A percentile compares a stretch with the other conserved stretches of the same genome.
phyloP scores from a whole-genome alignment of 495 filamentous ascomycete species.

The Aspergillus egyptiacus region DNA sequence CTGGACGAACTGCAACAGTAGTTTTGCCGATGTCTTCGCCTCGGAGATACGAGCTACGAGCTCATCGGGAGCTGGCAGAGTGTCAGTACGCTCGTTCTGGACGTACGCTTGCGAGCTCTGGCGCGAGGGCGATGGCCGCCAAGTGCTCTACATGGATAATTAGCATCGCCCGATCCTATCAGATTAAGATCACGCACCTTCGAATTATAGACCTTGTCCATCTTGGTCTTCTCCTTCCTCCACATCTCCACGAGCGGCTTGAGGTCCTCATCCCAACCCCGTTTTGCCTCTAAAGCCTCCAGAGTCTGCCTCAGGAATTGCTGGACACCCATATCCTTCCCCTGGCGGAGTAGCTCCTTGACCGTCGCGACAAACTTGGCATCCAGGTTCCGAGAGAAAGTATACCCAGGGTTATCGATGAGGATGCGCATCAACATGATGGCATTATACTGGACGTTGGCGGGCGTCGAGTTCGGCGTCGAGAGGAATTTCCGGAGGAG shows the following conservation, averaged over 20 bases:
- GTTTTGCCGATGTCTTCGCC: constrained; percentile 79
- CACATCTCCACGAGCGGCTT: constrained; percentile 69
- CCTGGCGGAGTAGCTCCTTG: constrained; percentile 68
- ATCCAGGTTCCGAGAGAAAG: constrained; percentile 83
- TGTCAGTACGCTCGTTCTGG: constrained; percentile 30
- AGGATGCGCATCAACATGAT: constrained; percentile 95
- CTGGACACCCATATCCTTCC: constrained; percentile 67
- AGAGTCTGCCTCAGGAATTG: constrained; percentile 83
- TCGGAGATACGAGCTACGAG: constrained; percentile 81
- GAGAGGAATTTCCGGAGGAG: constrained; percentile 77
- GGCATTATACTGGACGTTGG: constrained; percentile 84
- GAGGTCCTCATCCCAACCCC: constrained; percentile 68
- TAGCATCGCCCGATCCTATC: not conserved
- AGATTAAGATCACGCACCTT: not conserved
- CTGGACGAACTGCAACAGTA: constrained; percentile 83
- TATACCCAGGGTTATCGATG: constrained; percentile 81
- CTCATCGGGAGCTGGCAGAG: constrained; percentile 72
- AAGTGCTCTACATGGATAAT: constrained; percentile 1
- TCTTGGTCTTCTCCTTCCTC: constrained; percentile 69
- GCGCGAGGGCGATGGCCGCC: constrained; percentile 6
- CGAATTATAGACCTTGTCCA: not conserved
- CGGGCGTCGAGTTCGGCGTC: constrained; percentile 54
- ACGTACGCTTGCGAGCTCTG: constrained; percentile 31
- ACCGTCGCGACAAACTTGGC: constrained; percentile 67
- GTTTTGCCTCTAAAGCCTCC: constrained; percentile 61